phyloP scores from a whole-genome alignment of 108 stramenopile genomes.

The Fragilariopsis cylindrus region DNA sequence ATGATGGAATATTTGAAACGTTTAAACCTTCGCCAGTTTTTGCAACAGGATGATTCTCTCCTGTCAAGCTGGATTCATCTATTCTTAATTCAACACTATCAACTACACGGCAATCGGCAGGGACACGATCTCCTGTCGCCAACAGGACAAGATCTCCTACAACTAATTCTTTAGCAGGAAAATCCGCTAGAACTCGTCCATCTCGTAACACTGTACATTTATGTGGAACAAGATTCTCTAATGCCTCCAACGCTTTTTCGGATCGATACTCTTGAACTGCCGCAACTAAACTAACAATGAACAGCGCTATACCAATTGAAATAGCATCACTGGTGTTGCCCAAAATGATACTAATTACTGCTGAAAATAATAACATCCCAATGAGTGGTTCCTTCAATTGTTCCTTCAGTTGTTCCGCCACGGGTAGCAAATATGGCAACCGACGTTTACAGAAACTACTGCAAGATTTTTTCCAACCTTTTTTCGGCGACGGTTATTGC shows the following conservation, averaged over 20 bases:
- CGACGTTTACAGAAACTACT: constrained; percentile 8
- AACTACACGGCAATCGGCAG: constrained; percentile 94
- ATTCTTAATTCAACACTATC: constrained; percentile 76
- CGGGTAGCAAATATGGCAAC: constrained; percentile 41
- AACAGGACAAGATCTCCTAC: constrained; percentile 94
- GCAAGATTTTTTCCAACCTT: not conserved
- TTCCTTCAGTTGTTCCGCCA: constrained; percentile 57
- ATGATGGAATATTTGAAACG: constrained; percentile 7
- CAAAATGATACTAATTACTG: constrained; percentile 74
- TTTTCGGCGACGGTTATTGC: not conserved
- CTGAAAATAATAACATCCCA: constrained; percentile 88
- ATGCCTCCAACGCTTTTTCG: constrained; percentile 88
- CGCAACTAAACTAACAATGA: constrained; percentile 92
- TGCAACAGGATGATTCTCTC: constrained; percentile 84
- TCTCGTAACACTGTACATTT: constrained; percentile 84
- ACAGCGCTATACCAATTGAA: constrained; percentile 87
- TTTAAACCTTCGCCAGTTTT: constrained; percentile 64
- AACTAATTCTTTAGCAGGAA: constrained; percentile 87
- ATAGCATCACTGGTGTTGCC: constrained; percentile 92
- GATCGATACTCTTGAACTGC: constrained; percentile 94
- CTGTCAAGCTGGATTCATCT: constrained; percentile 92
- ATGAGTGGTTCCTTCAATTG: constrained; percentile 96
- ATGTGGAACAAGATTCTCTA: constrained; percentile 86
- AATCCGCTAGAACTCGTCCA: constrained; percentile 62
- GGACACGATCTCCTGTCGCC: constrained; percentile 67